Evolutionary conservation across 2,329 filamentous ascomycete species (phyloP), one percentile per base, ranked within the genome.

Genomic region (Clarireedia monteithiana): DNA sequence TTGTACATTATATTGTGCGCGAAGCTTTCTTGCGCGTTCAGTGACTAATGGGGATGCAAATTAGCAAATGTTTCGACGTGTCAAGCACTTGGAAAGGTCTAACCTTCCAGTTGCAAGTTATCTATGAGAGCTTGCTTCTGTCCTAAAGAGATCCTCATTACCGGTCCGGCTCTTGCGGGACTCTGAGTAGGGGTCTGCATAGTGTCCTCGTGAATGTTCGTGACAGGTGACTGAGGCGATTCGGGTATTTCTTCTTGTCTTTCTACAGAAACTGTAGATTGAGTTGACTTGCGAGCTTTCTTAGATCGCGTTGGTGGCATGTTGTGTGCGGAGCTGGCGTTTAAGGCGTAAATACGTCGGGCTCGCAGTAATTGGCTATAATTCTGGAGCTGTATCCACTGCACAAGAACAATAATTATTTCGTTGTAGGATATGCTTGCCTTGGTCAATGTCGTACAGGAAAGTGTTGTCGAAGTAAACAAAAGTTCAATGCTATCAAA

Each of bases 61-160:
- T 64, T 24, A 64, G 57, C 45, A 55, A n/a, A 17, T 63, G 48
- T 49, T 17, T 52, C 17, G n/a, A 52, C 34, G 45, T 34, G 54
- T 38, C 44, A 53, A 26, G 9, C 4, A n/a, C 1, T 9, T 27
- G 3, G 27, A 46, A 47, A 24, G 9, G 26, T 70, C 84, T 60
- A 78, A 95, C 91, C 83, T 72, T 96, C 91, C 42, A 96, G 78
- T 68, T 95, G 89, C 40, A 96, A 73, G 66, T 96, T 95, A 66
- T 96, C 89, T 57, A 96, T 86, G 51, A 96, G 75, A 10, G 88
- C 86, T 71, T 94, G 88, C 72, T 95, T 96, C 69, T 95, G 89
- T 42, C 78, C 77, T 55, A 81, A 70, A 3, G 83, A 84, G 60
- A 92, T 80, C 45, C 78, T 82, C 58, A 80, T 73, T 66, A 74